phyloP scores from a whole-genome alignment of 306 rosid species.

The Dryas drummondii region DNA sequence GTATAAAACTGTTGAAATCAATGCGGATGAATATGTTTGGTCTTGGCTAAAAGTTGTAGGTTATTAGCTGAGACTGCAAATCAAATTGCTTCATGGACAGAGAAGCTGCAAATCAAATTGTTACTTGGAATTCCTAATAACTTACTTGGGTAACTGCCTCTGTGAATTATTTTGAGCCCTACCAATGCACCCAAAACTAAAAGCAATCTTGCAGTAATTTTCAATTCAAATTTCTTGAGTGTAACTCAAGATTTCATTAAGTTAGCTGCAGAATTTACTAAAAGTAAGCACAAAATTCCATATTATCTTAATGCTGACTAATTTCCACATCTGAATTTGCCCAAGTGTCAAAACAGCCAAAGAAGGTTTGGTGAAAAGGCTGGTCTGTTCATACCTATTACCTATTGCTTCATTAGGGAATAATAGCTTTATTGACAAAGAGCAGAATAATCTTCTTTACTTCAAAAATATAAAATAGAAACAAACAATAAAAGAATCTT shows the following conservation, averaged over 20 bases:
- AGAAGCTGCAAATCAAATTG: background rate
- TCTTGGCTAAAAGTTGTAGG: background rate
- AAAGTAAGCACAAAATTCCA: background rate
- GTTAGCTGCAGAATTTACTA: background rate
- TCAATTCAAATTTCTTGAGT: no score
- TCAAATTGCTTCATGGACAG: background rate
- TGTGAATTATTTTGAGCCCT: no score
- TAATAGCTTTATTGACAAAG: background rate
- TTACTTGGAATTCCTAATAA: background rate
- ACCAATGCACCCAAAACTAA: no score
- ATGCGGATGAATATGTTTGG: background rate
- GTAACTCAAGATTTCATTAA: no score
- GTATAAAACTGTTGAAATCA: no score
- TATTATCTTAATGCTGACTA: background rate
- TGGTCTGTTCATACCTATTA: background rate
- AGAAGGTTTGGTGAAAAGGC: conserved; percentile 21
- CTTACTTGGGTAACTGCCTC: no score
- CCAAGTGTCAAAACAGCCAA: conserved; percentile 13
- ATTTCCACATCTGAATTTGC: background rate
- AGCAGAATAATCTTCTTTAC: conserved; percentile 4
- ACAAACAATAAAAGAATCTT: conserved; percentile 21
- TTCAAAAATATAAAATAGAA: background rate
- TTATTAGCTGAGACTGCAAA: background rate
- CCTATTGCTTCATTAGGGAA: background rate
- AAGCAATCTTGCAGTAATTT: no score